Evolutionary conservation across 768 basidiomycete genomes (phyloP), one percentile per base, ranked within the genome.

Genomic region (Pisolithus tinctorius): DNA sequence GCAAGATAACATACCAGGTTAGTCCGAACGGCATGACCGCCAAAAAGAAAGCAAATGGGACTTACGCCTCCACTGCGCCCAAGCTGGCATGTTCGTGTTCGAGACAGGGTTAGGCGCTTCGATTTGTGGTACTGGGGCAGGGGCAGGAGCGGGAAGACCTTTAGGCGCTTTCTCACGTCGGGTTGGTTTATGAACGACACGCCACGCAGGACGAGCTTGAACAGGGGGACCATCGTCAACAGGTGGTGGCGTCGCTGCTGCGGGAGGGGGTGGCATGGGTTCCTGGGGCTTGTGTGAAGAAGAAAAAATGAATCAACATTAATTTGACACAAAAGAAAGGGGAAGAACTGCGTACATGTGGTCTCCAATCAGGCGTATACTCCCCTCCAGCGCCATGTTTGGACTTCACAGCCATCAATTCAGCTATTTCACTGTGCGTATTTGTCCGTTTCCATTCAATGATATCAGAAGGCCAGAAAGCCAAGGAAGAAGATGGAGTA

Each of bases 11-110:
- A 42, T 11, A 31, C 16, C 26, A 41, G 6, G 31, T 40, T 20
- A 44, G 11, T 23, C 9, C 4, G 25, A 30, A 14, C 30, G 11
- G 4, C 16, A 30, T 34, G 9, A 17, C 7, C 14, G 45, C 45
- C 14, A 27, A 44, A 26, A 25, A 26, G 25, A 44, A 10, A 13
- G 26, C 7, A 13, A 41, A 41, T 10, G 20, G 25, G 10, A 74
- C 80, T 48, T 63, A 91, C 88, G 88, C 73, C 82, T 76, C 88
- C 88, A 91, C 58, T 89, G 86, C 0, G 88, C 81, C 88, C 88
- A 91, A 1, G 88, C 79, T n/a, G 87, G 86, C 27, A 80, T 17
- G 34, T 77, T 75, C 0, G 77, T 74, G 59, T 79, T 77, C 0
- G 79, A 23, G 34, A 77, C 75, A 0, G 78, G 75, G 58, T 79